These are phyloP conservation scores for Maudiozyma turicensis DNA, from an alignment of 805 yeast species.

Conservation along the genomic window DNA sequence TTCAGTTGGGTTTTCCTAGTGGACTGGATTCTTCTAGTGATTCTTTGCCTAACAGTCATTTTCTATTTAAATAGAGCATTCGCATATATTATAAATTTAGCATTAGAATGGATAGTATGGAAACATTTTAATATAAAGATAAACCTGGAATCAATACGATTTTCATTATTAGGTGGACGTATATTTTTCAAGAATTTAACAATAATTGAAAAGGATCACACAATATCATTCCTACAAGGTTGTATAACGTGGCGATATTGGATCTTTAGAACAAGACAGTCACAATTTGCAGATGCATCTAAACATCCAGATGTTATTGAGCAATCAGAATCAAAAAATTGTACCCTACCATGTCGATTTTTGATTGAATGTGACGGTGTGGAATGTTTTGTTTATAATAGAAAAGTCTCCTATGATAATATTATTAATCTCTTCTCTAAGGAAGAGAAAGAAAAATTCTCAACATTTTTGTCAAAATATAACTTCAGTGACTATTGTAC, in stretches of 20 bases:
- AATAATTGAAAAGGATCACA: conserved; percentile 62
- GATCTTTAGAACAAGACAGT: conserved; percentile 40
- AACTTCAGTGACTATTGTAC: conserved; percentile 10
- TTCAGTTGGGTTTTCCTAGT: conserved; percentile 70
- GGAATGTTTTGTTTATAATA: conserved; percentile 76
- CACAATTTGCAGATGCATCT: conserved; percentile 10
- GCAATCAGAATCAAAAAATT: conserved; percentile 27
- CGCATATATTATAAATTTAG: conserved; percentile 47
- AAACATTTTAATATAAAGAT: conserved; percentile 46
- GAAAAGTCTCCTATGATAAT: conserved; percentile 66
- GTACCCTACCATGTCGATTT: conserved; percentile 46
- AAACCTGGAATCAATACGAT: conserved; percentile 60
- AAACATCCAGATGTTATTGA: conserved; percentile 10
- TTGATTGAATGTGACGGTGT: conserved; percentile 59
- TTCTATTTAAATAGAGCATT: conserved; percentile 69
- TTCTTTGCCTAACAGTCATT: conserved; percentile 51
- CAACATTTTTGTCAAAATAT: conserved; percentile 14
- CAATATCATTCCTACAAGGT: conserved; percentile 61
- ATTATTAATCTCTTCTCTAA: conserved; percentile 34
- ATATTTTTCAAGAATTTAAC: conserved; percentile 67
- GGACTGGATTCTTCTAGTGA: conserved; percentile 67
- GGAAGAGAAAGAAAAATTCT: conserved; percentile 15
- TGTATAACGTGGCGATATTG: conserved; percentile 88
- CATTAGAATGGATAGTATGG: conserved; percentile 54
- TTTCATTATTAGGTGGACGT: conserved; percentile 78